Evolutionary conservation across 371 early-diverging fungal species (phyloP).

Genomic region (Sporodiniella umbellata): DNA sequence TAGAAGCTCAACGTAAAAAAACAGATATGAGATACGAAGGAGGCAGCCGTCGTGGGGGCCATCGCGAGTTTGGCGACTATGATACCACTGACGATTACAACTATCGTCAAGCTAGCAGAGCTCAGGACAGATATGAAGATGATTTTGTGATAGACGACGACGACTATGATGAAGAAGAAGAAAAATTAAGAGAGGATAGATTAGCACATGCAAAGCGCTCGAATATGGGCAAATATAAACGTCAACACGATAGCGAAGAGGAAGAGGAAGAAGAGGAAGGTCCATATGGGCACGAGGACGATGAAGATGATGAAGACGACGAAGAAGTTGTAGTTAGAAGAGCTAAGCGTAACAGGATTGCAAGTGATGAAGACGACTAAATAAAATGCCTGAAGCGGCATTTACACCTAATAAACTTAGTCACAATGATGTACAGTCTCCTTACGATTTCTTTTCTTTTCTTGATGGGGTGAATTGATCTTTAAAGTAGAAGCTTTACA

Average conservation of each 20-base stretch:
- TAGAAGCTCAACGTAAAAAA: conserved; percentile 38
- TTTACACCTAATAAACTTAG: too few species aligned
- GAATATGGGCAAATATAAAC: conserved; percentile 30
- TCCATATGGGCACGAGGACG: conserved; percentile 15
- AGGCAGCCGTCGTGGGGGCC: conserved; percentile 4
- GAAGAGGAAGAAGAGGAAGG: conserved; percentile 42
- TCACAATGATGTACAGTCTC: too few species aligned
- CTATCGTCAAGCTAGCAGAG: conserved; percentile 4
- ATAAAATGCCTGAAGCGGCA: neutral
- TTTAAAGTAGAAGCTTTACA: too few species aligned
- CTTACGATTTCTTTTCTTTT: too few species aligned
- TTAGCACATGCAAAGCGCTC: conserved; percentile 23
- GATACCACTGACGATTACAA: conserved; percentile 16
- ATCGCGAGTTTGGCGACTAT: conserved; percentile 21
- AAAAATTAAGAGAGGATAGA: conserved; percentile 28
- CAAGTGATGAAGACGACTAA: conserved; percentile 31
- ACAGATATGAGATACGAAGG: conserved; percentile 28
- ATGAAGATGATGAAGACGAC: conserved; percentile 36
- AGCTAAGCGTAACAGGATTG: conserved; percentile 25
- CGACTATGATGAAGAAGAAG: conserved; percentile 37
- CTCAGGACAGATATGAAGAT: conserved; percentile 37
- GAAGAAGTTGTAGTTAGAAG: conserved; percentile 27
- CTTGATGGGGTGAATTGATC: too few species aligned
- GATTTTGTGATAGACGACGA: conserved; percentile 50
- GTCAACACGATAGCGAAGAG: conserved; percentile 17